Evolutionary conservation across 805 yeast genomes (phyloP).

Genomic region (Ogataea methanolica): DNA sequence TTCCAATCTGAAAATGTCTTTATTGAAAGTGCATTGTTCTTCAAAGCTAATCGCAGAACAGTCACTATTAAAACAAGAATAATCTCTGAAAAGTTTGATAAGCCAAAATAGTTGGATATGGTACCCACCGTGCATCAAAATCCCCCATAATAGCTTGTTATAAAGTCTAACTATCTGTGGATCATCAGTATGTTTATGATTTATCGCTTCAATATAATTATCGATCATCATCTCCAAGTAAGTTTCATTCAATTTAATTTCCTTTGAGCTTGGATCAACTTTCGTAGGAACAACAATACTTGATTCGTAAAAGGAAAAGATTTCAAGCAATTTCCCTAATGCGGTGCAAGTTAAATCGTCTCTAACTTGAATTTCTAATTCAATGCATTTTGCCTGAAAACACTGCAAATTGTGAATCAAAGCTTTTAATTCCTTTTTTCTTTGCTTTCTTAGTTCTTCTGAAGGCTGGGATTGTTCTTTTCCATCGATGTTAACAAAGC

Average conservation of each 20-base stretch:
- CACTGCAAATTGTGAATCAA: neutral
- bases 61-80: constrained; percentile 14
- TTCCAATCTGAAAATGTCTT: constrained; percentile 10
- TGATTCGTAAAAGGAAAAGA: constrained; percentile 7
- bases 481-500: too few relatives aligned
- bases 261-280: neutral
- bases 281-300: neutral
- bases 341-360: constrained; percentile 13
- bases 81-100: constrained; percentile 34
- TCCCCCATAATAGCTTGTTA: constrained; percentile 38
- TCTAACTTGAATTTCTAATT: constrained; percentile 2
- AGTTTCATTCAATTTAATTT: constrained; percentile 7
- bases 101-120: constrained; percentile 40
- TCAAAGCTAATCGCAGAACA: constrained; percentile 15
- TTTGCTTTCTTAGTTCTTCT: too few relatives aligned
- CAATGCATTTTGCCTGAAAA: neutral
- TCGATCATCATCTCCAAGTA: constrained; percentile 34
- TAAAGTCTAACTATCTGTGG: constrained; percentile 29
- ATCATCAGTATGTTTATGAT: constrained; percentile 34
- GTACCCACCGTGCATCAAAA: constrained; percentile 40
- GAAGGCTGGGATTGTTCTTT: too few relatives aligned
- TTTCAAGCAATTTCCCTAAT: constrained; percentile 14
- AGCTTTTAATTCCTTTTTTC: too few relatives aligned
- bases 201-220: constrained; percentile 33
- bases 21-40: constrained; percentile 9